Conservation (phyloP, 495 filamentous ascomycete genomes). For the Trichoderma gamsii region DNA sequence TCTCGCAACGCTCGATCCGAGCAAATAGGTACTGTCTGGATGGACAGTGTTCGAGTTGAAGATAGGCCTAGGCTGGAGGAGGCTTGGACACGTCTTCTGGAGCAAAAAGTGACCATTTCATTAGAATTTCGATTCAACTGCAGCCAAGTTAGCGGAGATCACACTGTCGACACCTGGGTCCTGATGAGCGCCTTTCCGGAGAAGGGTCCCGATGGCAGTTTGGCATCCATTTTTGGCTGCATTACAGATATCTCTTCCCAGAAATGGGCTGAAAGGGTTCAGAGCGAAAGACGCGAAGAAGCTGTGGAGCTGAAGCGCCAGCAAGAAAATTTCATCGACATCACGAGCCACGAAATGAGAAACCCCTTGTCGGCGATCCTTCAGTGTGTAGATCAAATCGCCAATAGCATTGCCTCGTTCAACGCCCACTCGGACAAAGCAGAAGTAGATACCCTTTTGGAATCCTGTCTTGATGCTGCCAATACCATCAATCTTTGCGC, state of each 20-base stretch:
- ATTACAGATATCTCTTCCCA: conserved; percentile 52
- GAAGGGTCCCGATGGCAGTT: conserved; percentile 45
- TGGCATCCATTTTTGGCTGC: conserved; percentile 67
- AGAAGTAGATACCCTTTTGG: conserved; percentile 29
- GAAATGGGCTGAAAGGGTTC: conserved; percentile 57
- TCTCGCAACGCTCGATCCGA: conserved; percentile 48
- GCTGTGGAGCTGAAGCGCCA: conserved; percentile 61
- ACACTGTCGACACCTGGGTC: conserved; percentile 63
- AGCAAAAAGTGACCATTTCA: conserved; percentile 49
- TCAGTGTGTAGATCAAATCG: conserved; percentile 75
- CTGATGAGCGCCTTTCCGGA: conserved; percentile 66
- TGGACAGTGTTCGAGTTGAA: conserved; percentile 57
- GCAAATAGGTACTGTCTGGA: conserved; percentile 52
- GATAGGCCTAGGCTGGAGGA: conserved; percentile 48
- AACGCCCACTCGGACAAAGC: conserved; percentile 19
- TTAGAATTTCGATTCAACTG: conserved; percentile 62
- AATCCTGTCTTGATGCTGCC: conserved; percentile 64
- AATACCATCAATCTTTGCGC: conserved; percentile 80
- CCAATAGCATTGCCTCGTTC: conserved; percentile 44
- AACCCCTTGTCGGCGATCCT: conserved; percentile 78
- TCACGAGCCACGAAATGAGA: conserved; percentile 81
- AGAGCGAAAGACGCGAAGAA: conserved; percentile 54
- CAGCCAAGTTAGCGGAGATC: conserved; percentile 51
- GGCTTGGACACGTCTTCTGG: conserved; percentile 54
- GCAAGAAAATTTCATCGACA: conserved; percentile 83